phyloP scores from a whole-genome alignment of 1,284 basidiomycete species.

The Phenoliferia sp. region DNA sequence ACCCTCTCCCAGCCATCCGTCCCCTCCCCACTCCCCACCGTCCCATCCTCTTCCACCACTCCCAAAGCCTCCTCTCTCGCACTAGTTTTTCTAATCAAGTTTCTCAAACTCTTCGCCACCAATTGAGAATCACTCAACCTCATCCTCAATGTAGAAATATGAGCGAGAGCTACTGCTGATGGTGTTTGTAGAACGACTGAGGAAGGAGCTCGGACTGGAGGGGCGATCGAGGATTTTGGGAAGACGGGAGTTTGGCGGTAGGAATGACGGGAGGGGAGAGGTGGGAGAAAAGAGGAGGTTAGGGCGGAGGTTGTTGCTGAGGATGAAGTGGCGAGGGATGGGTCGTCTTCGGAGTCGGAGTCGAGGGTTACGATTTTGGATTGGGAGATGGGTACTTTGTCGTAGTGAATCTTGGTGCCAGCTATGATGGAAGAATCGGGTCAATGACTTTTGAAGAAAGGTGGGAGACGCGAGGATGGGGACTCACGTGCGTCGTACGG shows the following conservation, averaged over 20 bases:
- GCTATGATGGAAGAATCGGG: not conserved
- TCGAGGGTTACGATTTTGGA: not conserved
- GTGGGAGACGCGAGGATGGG: not conserved
- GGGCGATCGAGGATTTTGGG: constrained; percentile 13
- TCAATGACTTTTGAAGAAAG: not conserved
- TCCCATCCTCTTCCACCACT: not conserved
- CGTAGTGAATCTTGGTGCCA: constrained; percentile 1
- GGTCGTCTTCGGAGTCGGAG: constrained; percentile 16
- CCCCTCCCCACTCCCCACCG: too few species aligned
- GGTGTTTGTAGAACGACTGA: constrained; percentile 14
- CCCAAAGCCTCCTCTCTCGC: not conserved
- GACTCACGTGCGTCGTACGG: not conserved
- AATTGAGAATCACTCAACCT: constrained; percentile 27
- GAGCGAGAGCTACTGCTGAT: constrained; percentile 13
- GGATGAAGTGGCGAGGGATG: not conserved
- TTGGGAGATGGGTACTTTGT: not conserved
- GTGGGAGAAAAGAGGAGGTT: constrained; percentile 6
- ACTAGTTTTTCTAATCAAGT: constrained; percentile 23
- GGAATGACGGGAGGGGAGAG: constrained; percentile 22
- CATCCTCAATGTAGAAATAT: constrained; percentile 26
- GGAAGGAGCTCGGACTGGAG: not conserved
- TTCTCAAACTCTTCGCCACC: constrained; percentile 20
- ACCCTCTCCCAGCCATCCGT: too few species aligned
- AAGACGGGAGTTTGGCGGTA: constrained; percentile 29
- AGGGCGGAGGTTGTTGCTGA: not conserved